Conservation (phyloP, 768 basidiomycete species). For the Ephemerocybe angulata region DNA sequence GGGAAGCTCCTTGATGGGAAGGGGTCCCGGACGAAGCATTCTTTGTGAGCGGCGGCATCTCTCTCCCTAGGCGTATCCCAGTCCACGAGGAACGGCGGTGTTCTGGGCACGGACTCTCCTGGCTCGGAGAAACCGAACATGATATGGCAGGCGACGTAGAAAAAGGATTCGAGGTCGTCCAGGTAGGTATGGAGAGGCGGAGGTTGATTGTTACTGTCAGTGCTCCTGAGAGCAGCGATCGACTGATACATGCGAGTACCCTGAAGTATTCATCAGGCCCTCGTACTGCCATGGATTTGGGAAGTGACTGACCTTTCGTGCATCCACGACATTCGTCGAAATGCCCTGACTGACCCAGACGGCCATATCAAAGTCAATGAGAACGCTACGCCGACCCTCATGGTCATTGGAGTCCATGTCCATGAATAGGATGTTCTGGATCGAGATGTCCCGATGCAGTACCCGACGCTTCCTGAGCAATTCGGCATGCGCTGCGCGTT, state of each 20-base stretch:
- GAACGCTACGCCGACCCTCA: conserved; percentile 5
- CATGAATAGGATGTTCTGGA: conserved; percentile 13
- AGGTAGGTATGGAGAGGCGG: not conserved
- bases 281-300: not conserved
- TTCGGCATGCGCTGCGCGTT: not conserved
- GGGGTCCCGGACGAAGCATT: not conserved
- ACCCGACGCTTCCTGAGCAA: not conserved
- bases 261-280: not conserved
- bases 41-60: not conserved
- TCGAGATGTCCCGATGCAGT: conserved; percentile 15
- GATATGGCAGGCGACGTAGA: not conserved
- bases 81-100: not conserved
- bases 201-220: not conserved
- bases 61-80: not conserved
- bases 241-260: conserved; percentile 8
- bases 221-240: not conserved
- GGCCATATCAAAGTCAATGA: conserved; percentile 16
- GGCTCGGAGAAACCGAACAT: not conserved
- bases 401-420: not conserved
- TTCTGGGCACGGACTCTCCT: not conserved
- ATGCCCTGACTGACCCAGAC: not conserved
- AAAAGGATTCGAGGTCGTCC: conserved; percentile 9
- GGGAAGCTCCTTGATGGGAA: not conserved
- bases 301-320: not conserved
- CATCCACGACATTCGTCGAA: no score